Percentiles rank a stretch among this genome's conserved stretches.
These are phyloP conservation scores for Pleurotus giganteus DNA, from an alignment of 768 basidiomycete species.

Conservation along the genomic window DNA sequence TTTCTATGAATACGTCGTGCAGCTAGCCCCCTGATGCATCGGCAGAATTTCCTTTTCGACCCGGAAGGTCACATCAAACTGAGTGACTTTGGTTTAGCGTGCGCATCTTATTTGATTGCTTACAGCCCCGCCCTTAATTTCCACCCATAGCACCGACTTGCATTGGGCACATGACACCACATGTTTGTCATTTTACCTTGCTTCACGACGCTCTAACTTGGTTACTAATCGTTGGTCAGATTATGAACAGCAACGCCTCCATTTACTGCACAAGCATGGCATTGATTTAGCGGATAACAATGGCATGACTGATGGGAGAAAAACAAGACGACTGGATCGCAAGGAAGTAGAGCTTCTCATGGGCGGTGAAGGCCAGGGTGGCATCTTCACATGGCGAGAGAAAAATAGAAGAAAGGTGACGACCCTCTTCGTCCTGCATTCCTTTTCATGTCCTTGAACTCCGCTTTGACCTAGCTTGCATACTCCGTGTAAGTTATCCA, in stretches of 20 bases:
- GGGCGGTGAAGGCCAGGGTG: constrained; percentile 79
- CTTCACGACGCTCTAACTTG: constrained; percentile 13
- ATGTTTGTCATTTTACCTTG: constrained; percentile 43
- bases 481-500: constrained; percentile 74
- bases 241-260: constrained; percentile 90
- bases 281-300: constrained; percentile 87
- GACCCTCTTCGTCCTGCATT: constrained; percentile 8
- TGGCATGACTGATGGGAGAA: constrained; percentile 61
- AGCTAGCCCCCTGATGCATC: constrained; percentile 13
- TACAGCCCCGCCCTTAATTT: constrained; percentile 13
- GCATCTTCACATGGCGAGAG: constrained; percentile 94
- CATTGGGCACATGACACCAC: constrained; percentile 98
- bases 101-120: constrained; percentile 37
- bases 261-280: constrained; percentile 88
- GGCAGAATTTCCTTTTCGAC: constrained; percentile 93
- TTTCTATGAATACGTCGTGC: constrained; percentile 16
- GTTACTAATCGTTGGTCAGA: constrained; percentile 45
- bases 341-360: constrained; percentile 82
- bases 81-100: constrained; percentile 96
- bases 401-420: constrained; percentile 85
- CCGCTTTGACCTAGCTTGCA: constrained; percentile 53
- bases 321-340: constrained; percentile 77
- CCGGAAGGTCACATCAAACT: constrained; percentile 91
- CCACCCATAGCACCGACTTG: constrained; percentile 66
- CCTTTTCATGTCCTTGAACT: constrained; percentile 19